Conservation (phyloP, 2,329 filamentous ascomycete genomes). For the Aspergillus sp. region DNA sequence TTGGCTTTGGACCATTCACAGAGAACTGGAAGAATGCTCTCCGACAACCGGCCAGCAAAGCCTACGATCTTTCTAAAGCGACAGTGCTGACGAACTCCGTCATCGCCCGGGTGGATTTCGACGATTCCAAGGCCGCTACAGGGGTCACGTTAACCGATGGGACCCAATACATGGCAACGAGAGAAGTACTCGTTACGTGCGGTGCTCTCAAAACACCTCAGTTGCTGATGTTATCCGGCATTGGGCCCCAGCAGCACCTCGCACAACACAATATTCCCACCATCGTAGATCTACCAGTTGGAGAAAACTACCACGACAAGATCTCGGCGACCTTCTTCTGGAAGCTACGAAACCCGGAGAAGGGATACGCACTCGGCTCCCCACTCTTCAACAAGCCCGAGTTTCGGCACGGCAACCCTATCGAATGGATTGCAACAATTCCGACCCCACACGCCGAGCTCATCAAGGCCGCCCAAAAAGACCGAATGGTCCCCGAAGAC, state of each 20-base stretch:
- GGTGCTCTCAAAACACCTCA: conserved; percentile 46
- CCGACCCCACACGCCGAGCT: neutral
- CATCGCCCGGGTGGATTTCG: conserved; percentile 4
- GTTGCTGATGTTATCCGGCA: conserved; percentile 32
- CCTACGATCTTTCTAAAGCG: conserved; percentile 4
- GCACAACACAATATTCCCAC: conserved; percentile 27
- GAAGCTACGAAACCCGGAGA: conserved; percentile 18
- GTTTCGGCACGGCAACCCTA: conserved; percentile 15
- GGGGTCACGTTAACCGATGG: conserved; percentile 2
- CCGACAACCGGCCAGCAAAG: conserved; percentile 10
- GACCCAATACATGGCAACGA: conserved; percentile 16
- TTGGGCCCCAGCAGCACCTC: conserved; percentile 26
- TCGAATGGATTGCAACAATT: conserved; percentile 14
- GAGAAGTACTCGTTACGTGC: conserved; percentile 45
- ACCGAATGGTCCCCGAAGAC: neutral
- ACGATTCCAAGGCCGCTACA: neutral
- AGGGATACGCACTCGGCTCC: conserved; percentile 16
- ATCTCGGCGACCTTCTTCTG: conserved; percentile 9
- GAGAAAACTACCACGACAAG: conserved; percentile 13
- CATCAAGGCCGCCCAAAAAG: neutral
- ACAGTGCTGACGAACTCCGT: conserved; percentile 9
- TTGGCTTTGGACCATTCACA: conserved; percentile 6
- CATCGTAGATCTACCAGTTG: conserved; percentile 10
- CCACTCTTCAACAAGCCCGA: conserved; percentile 10
- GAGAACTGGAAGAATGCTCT: conserved; percentile 8